phyloP scores from a whole-genome alignment of 2,329 filamentous ascomycete species.

The Sclerotinia trifoliorum region DNA sequence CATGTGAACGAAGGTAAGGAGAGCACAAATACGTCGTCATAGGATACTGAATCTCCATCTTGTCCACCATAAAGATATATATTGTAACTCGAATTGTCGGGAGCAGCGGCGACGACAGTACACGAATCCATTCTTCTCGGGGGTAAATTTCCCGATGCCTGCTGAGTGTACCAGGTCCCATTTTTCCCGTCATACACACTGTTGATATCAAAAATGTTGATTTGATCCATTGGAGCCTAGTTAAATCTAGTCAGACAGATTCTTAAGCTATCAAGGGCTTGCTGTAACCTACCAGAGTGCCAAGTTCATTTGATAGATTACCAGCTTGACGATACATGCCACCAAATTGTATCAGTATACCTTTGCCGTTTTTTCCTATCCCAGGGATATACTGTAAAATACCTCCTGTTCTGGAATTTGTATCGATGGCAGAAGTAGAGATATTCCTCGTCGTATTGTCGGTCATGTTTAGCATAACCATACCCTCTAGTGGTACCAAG shows the following conservation, averaged over 20 bases:
- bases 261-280: background rate
- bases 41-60: slow-evolving; percentile 39
- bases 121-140: slow-evolving; percentile 47
- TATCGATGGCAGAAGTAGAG: slow-evolving; percentile 40
- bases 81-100: slow-evolving; percentile 49
- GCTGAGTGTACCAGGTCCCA: slow-evolving; percentile 46
- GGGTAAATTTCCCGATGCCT: slow-evolving; percentile 45
- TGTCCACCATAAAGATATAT: slow-evolving; percentile 51
- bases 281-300: slow-evolving; percentile 9
- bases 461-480: slow-evolving; percentile 44
- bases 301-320: slow-evolving; percentile 7
- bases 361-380: slow-evolving; percentile 42
- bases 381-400: slow-evolving; percentile 42
- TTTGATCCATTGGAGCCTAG: slow-evolving; percentile 36
- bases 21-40: slow-evolving; percentile 48
- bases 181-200: slow-evolving; percentile 34
- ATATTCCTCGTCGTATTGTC: slow-evolving; percentile 42
- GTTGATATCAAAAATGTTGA: slow-evolving; percentile 45
- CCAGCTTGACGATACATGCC: slow-evolving; percentile 32
- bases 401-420: slow-evolving; percentile 42
- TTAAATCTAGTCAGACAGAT: background rate
- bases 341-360: slow-evolving; percentile 44
- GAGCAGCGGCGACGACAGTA: slow-evolving; percentile 43
- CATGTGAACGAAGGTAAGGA: slow-evolving; percentile 49
- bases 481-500: slow-evolving; percentile 39